Evolutionary conservation across 768 basidiomycete genomes (phyloP).

Genomic region (Pisolithus microcarpus): DNA sequence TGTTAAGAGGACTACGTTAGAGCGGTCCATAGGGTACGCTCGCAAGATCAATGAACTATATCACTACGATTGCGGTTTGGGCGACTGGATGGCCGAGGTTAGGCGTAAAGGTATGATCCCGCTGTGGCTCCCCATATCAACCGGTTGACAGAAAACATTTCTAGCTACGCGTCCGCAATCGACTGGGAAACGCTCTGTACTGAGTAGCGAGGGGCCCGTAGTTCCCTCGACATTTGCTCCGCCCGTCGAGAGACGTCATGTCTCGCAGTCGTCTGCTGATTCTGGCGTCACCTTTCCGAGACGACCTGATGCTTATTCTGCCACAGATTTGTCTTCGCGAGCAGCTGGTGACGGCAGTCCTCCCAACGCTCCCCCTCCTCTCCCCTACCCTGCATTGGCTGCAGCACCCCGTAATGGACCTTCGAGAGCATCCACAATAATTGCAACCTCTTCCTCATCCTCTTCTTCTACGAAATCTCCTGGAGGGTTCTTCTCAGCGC

Average conservation of each 20-base stretch:
- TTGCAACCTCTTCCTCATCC: conserved; percentile 39
- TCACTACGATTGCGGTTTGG: conserved; percentile 66
- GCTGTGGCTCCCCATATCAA: not conserved
- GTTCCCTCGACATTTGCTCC: conserved; percentile 36
- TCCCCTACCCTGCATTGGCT: conserved; percentile 74
- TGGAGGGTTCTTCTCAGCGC: conserved; percentile 66
- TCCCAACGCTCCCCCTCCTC: conserved; percentile 48
- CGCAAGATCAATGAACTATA: conserved; percentile 79
- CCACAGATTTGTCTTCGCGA: conserved; percentile 62
- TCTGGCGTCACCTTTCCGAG: conserved; percentile 76
- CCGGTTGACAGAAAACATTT: conserved; percentile 3
- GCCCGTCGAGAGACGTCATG: conserved; percentile 53
- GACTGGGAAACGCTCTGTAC: conserved; percentile 21
- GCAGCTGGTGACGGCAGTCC: conserved; percentile 41
- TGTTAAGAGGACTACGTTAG: conserved; percentile 46
- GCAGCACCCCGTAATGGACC: conserved; percentile 20
- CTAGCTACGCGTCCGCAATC: conserved; percentile 16
- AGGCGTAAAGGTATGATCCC: conserved; percentile 43
- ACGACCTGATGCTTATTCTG: conserved; percentile 69
- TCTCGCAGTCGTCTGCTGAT: conserved; percentile 62
- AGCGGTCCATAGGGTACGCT: conserved; percentile 69
- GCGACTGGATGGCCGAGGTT: conserved; percentile 63
- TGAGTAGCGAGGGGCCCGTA: conserved; percentile 16
- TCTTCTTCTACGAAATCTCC: conserved; percentile 37
- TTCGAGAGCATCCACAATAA: conserved; percentile 26